Conservation (phyloP, 805 yeast species). For the Kuraishia hungarica region DNA sequence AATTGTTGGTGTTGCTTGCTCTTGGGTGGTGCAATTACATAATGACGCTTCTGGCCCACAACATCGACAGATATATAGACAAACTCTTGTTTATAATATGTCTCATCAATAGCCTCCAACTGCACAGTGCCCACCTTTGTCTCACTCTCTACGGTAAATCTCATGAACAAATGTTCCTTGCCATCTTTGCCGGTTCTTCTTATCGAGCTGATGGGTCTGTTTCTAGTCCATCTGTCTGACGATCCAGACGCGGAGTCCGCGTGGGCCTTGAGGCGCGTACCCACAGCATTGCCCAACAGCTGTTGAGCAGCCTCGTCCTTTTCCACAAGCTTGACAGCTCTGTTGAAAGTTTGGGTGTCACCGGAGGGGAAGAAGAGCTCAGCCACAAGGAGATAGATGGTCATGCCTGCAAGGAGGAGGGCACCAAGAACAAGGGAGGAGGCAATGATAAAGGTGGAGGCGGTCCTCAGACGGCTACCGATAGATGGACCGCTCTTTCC, state of each 20-base stretch:
- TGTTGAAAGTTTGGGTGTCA: constrained; percentile 83
- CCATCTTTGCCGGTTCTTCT: constrained; percentile 65
- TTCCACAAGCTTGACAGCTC: constrained; percentile 73
- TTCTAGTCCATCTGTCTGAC: constrained; percentile 76
- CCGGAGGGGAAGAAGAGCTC: constrained; percentile 86
- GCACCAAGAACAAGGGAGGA: constrained; percentile 61
- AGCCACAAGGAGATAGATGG: constrained; percentile 66
- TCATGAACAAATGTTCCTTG: constrained; percentile 73
- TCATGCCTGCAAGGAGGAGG: constrained; percentile 54
- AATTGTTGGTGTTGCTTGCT: constrained; percentile 32
- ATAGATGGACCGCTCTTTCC: background rate
- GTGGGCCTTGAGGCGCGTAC: constrained; percentile 68
- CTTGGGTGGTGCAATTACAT: constrained; percentile 55
- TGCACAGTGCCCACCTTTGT: constrained; percentile 60
- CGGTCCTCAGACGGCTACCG: constrained; percentile 30
- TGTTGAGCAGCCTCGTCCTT: constrained; percentile 52
- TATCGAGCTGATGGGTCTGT: constrained; percentile 70
- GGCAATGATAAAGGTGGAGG: constrained; percentile 54
- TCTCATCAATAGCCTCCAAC: constrained; percentile 70
- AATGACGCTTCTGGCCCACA: constrained; percentile 60
- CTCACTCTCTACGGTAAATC: constrained; percentile 74
- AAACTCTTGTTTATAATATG: constrained; percentile 59
- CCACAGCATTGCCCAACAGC: constrained; percentile 36
- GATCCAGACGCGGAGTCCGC: constrained; percentile 39
- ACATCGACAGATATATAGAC: constrained; percentile 70